Base-by-base conservation (phyloP, 257 asterid species). In the Nicotiana obtusifolia region DNA sequence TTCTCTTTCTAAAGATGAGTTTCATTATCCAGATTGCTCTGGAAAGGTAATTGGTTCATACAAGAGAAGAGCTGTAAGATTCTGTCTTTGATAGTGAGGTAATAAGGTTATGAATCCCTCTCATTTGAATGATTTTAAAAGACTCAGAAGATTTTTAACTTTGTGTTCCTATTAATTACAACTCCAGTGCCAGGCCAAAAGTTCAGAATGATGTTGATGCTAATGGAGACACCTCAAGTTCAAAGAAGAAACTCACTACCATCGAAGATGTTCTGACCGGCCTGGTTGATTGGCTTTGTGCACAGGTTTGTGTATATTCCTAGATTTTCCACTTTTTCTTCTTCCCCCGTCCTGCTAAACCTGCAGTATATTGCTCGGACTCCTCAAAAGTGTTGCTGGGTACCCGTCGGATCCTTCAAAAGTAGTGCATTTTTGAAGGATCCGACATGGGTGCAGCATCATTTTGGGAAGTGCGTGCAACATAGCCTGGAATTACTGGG, bases 41-140 rank as follows among this genome's bases (percentile, higher is more conserved):
- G 91, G 95, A 91, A 90, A 89, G 97, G 97, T 84, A 95, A 89
- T 85, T 95, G 99, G 99, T 95, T 95, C 88, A 82, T 91, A 53
- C 98, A 95, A 88, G 99, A 93, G 90, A 93, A 93, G 87, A 93
- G 98, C 93, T 93, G 97, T 81, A 93, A 90, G 93, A 92, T 95
- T 88, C 97, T 95, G 78, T 89, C 99, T 76, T 86, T 91, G 87
- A 88, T 90, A 59, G 94, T 89, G 82, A 94, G 98, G 97, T 94
- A 87, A 44, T 87, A 68, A 67, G 78, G 62, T 14, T 47, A 14
- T 73, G 79, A 73, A 41, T 41, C 61, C 57, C 77, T 24, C 57
- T 56, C 41, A 47, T 73, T 22, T 47, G 24, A 73, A 15, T 47
- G 79, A 47, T 73, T 20, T 57, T 64, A 81, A 78, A 41, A 17